Percentiles rank a stretch among this genome's conserved stretches.
Conservation (phyloP, 2,329 filamentous ascomycete species). For the Colletotrichum sp. region DNA sequence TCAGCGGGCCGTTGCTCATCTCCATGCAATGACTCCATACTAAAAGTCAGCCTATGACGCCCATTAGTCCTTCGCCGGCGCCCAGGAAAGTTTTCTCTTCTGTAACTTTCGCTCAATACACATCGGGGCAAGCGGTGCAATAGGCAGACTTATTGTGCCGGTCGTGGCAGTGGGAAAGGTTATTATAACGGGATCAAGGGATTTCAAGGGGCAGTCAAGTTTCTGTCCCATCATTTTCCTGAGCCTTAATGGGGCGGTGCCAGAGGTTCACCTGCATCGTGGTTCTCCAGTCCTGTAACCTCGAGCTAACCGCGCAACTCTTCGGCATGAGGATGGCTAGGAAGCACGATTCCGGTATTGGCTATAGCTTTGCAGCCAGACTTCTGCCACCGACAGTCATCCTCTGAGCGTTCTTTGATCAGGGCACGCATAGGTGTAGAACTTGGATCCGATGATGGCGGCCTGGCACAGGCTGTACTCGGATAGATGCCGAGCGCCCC, state of each 20-base stretch:
- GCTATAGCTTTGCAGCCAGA: too few relatives aligned
- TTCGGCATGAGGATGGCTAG: too few relatives aligned
- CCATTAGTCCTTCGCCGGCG: too few relatives aligned
- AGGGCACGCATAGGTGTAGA: neutral
- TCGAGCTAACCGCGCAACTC: neutral
- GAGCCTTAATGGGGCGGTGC: neutral
- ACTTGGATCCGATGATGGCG: neutral
- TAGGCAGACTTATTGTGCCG: too few relatives aligned
- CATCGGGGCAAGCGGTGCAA: too few relatives aligned
- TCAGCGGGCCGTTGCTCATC: too few relatives aligned
- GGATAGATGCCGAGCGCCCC: neutral
- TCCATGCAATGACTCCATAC: too few relatives aligned
- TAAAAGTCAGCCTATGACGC: too few relatives aligned
- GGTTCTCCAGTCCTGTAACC: neutral
- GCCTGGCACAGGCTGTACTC: neutral
- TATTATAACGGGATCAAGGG: neutral
- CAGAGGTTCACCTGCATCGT: neutral
- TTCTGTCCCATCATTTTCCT: neutral
- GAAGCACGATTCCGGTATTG: too few relatives aligned
- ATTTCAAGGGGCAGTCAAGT: neutral
- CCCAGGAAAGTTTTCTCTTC: too few relatives aligned
- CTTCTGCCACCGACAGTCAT: too few relatives aligned
- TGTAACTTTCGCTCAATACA: too few relatives aligned
- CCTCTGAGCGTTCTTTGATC: neutral
- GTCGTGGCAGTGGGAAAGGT: neutral